Conservation (phyloP, 495 filamentous ascomycete species). For the Bacidia rubella region DNA sequence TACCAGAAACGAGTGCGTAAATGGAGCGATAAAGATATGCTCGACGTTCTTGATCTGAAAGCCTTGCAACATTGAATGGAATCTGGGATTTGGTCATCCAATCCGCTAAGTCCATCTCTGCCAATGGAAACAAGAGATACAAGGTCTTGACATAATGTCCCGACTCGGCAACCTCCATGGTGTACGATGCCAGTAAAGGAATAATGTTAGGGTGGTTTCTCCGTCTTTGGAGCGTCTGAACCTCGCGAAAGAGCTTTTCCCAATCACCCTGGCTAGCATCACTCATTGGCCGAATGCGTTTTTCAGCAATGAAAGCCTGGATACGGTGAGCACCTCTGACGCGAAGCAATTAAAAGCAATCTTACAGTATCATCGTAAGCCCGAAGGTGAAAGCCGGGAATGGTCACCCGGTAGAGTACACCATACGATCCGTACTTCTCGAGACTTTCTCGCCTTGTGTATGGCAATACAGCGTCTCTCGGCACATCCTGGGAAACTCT, state of each 20-base stretch:
- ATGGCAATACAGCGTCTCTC: conserved; percentile 8
- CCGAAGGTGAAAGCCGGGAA: conserved; percentile 6
- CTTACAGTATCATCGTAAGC: conserved; percentile 5
- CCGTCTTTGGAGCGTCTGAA: conserved; percentile 11
- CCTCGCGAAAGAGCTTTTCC: conserved; percentile 11
- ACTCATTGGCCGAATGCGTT: conserved; percentile 11
- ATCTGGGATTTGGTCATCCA: conserved; percentile 7
- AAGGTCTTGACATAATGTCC: conserved; percentile 9
- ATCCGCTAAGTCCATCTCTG: conserved; percentile 12
- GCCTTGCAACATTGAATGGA: conserved; percentile 3
- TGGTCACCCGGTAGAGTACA: conserved; percentile 6
- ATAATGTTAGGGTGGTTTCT: conserved; percentile 10
- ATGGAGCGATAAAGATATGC: conserved; percentile 11
- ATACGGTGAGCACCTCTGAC: conserved; percentile 5
- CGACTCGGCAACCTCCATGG: conserved; percentile 8
- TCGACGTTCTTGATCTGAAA: conserved; percentile 6
- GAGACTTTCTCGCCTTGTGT: conserved; percentile 7
- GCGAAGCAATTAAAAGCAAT: background rate
- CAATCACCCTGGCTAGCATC: conserved; percentile 7
- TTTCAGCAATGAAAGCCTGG: conserved; percentile 14
- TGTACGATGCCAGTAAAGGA: conserved; percentile 12
- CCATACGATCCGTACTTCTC: conserved; percentile 10
- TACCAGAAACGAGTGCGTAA: conserved; percentile 9
- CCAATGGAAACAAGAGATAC: conserved; percentile 13
- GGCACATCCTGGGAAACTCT: conserved; percentile 4